Evolutionary conservation across 495 filamentous ascomycete species (phyloP).

Genomic region (Xylaria grammica): DNA sequence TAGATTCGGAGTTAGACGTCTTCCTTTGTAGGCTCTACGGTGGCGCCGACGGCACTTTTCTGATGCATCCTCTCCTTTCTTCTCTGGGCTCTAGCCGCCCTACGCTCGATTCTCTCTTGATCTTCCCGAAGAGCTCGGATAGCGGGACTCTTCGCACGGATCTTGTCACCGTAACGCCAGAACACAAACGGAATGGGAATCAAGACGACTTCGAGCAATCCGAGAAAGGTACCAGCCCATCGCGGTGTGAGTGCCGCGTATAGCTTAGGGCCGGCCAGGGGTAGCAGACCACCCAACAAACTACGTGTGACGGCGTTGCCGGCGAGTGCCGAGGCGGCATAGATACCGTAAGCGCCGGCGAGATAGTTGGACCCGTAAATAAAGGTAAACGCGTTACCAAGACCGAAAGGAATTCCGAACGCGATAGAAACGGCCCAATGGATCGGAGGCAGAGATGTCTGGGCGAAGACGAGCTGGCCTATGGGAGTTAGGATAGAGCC

Average conservation of each 20-base stretch:
- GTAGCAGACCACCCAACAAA: constrained; percentile 70
- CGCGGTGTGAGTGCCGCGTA: constrained; percentile 71
- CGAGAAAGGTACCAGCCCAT: constrained; percentile 80
- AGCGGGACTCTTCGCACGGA: constrained; percentile 67
- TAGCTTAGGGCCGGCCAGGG: constrained; percentile 75
- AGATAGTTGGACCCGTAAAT: constrained; percentile 83
- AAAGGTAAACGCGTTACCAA: constrained; percentile 77
- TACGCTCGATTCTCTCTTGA: constrained; percentile 62
- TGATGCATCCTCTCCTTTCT: constrained; percentile 17
- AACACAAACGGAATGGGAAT: constrained; percentile 84
- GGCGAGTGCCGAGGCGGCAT: constrained; percentile 76
- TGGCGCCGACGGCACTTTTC: not conserved
- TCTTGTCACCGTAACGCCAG: constrained; percentile 73
- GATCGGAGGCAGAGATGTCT: constrained; percentile 78
- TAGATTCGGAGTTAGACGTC: not conserved
- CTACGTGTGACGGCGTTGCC: constrained; percentile 76
- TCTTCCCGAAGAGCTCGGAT: constrained; percentile 76
- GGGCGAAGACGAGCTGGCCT: constrained; percentile 79
- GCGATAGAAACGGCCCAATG: constrained; percentile 78
- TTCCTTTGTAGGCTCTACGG: not conserved
- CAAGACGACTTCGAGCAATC: constrained; percentile 67
- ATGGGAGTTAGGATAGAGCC: constrained; percentile 70
- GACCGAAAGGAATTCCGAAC: constrained; percentile 78
- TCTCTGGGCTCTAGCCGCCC: constrained; percentile 24
- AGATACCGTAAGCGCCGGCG: constrained; percentile 77